A percentile compares a stretch with the other conserved stretches of the same genome.
Evolutionary conservation across 2,329 filamentous ascomycete species (phyloP).

Genomic region (Daldinia sp.): DNA sequence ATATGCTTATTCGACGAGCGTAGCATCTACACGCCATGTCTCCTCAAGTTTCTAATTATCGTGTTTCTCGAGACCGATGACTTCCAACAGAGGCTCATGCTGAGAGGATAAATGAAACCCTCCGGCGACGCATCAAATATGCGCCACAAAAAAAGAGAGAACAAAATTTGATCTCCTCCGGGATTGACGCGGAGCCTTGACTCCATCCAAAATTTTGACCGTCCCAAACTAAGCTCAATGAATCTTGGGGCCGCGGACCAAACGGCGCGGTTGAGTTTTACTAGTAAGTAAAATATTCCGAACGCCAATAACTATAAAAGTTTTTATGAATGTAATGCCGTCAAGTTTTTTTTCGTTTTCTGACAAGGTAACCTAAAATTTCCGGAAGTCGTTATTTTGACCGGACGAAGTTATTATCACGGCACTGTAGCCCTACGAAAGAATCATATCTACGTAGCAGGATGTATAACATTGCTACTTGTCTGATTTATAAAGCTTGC

Average conservation of each 20-base stretch:
- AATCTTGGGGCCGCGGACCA: slow-evolving; percentile 5
- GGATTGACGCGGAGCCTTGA: slow-evolving; percentile 26
- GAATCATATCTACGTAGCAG: no score
- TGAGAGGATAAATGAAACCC: slow-evolving; percentile 1
- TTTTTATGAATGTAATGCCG: no score
- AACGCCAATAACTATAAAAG: neutral
- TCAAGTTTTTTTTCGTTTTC: no score
- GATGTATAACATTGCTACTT: neutral
- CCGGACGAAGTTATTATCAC: neutral
- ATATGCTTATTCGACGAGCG: slow-evolving; percentile 26
- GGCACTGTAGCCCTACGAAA: neutral
- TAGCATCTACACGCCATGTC: slow-evolving; percentile 2
- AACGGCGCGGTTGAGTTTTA: neutral
- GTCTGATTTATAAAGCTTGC: neutral
- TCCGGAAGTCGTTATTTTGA: no score
- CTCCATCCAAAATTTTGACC: slow-evolving; percentile 23
- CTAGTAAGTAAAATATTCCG: neutral
- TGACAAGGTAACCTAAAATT: no score
- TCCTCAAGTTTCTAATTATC: neutral
- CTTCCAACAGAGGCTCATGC: slow-evolving; percentile 1
- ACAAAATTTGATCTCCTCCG: slow-evolving; percentile 25
- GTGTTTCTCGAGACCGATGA: neutral
- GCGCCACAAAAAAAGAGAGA: slow-evolving; percentile 2
- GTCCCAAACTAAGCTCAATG: slow-evolving; percentile 17
- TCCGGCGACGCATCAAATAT: slow-evolving; percentile 8